Base-by-base conservation (phyloP, 306 rosid species). In the Mucuna pruriens region DNA sequence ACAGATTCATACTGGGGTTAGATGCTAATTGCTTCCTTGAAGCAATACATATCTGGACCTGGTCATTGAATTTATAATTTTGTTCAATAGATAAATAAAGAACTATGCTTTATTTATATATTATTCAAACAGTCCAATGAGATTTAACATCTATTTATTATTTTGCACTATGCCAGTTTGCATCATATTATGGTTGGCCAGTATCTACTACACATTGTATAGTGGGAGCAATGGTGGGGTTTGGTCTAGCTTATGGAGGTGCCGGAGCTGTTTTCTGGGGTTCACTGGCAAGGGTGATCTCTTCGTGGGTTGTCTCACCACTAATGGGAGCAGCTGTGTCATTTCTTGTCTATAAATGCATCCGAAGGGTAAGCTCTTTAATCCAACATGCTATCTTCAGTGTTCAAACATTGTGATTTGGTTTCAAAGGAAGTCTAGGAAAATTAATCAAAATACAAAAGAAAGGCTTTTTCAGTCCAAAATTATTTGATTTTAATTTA, bases 171-270 rank as follows among this genome's bases (percentile, higher is more conserved):
- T 87, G 89, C 87, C 87, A 89, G 99, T 72, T 80, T 84, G 96
- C 99, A 51, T 96, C 99, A 38, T 95, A 88, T 81, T 95, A 84
- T 70, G 99, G 99, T 52, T 93, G 90, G 99, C 99, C 99, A 2
- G 97, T 95, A 67, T 95, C 99, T 26, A 93, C 99, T 23, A 95
- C 98, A n/a, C 99, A 95, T 78, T 95, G 98, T 80, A 95, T 95
- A 80, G 98, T 93, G 11, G 99, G 99, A 82, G 95, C 99, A 17
- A 95, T 95, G 99, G 99, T 95, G 36, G 99, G 99, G 71, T 95
- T 95, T 78, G 98, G 97, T 67, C 84, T 96, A 8, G 92, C 42
- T 36, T 96, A 93, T 71, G 99, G 99, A 9, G 99, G 98, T 76
- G 48, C 90, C 20, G 93, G 91, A 57, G 99, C 99, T 1, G 98